Evolutionary conservation across 1,284 basidiomycete species (phyloP), one percentile per base, ranked within the genome.

Genomic region (Sporisorium graminicola): DNA sequence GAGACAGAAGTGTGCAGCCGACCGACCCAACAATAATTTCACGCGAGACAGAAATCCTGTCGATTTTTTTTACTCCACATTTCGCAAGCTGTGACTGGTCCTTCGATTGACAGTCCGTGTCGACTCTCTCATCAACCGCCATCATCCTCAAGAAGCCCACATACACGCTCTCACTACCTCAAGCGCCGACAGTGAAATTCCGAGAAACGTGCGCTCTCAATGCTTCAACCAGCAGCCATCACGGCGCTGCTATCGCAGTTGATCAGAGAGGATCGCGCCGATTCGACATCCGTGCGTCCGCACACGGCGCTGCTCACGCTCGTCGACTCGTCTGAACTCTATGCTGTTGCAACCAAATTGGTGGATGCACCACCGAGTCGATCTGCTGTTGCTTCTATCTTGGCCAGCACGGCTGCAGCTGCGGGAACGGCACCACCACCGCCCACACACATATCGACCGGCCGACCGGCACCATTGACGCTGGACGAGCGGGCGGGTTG

Each of bases 181-280:
- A 12, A 52, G 9, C 51, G 51, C 51, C 29, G 10, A 31, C 29
- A 52, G 44, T 35, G 12, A 6, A 35, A n/a, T n/a, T 13, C 35
- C 14, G 35, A 13, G 8, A 35, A 13, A 35, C 35, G 35, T n/a
- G 35, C 5, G 13, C 35, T 13, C 10, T 14, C 49, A 13, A 73
- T 76, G 74, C 74, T 76, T 12, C 74, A 68, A 49, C 64, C 74
- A 14, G 58, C 74, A 29, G 57, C 68, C 5, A 71, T 76, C 40
- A 67, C 68, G 5, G 44, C 65, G 2, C 33, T 76, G 43, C 65
- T 76, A 20, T 44, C 65, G 37, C 74, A 71, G 58, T 60, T 76
- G n/a, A 63, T 76, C 55, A 53, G 55, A 16, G 31, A 55, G 14
- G 37, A 57, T 6, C 7, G 26, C 3, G 20, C 18, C 10, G 27